Evolutionary conservation across 768 basidiomycete species (phyloP), one percentile per base, ranked within the genome.

Genomic region (Boletellus ananiceps): DNA sequence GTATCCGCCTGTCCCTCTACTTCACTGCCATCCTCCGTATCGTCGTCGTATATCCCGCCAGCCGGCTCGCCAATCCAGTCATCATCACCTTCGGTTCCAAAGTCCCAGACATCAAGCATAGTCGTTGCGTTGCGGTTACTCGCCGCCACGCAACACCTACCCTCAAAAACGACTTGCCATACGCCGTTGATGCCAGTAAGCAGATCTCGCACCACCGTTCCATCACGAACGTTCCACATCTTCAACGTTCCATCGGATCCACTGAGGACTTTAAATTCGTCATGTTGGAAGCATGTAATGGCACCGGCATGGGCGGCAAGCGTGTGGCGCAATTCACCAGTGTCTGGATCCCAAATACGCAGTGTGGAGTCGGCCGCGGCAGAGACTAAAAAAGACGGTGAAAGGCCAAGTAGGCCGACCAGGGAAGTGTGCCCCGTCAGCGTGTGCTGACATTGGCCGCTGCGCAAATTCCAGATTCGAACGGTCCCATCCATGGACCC

Each of bases 261-360:
- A 60, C 88, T 91, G 25, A 99, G 78, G 39, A 98, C 91, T 65
- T 96, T 97, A 75, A 90, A 92, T 65, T 98, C 94, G 66, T 98
- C 95, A 57, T 96, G 93, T 68, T 95, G 93, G 77, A 98, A 97
- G 71, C 95, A 99, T 15, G 96, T 98, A 57, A 99, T 98, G n/a
- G 95, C 93, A 18, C 94, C 95, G 6, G 87, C 88, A 66, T 98
- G 95, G 1, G 90, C 92, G 4, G 86, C 84, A 27, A 99, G 79
- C 0, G 86, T 84, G 57, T 93, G 86, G 34, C 80, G 82, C 27
- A 90, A 75, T 50, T 84, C 83, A 47, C 92, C 91, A 1, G 81
- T 81, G 33, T 85, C 82, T 2, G 93, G 89, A 61, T 98, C 87
- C 95, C 95, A 98, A 36, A 98, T 81, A 8, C 94, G 84, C 8